These are phyloP conservation scores for Closterium sp. DNA, from an alignment of 139 green algal species.

Conservation along the genomic window DNA sequence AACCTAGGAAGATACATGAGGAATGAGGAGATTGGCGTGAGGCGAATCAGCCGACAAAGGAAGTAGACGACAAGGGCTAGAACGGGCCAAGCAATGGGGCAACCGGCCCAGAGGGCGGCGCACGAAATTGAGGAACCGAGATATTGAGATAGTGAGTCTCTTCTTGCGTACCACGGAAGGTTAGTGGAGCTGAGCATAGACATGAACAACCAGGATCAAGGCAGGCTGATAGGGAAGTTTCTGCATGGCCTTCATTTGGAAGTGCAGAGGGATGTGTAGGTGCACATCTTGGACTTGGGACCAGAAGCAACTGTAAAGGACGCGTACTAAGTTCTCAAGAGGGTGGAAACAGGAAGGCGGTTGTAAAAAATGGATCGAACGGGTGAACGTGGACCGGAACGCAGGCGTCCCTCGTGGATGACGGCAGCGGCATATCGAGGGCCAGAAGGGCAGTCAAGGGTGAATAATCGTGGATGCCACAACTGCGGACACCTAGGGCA, in stretches of 20 bases:
- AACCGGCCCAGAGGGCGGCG: no score
- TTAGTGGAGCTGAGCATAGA: neutral
- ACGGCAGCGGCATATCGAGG: neutral
- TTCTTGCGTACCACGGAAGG: neutral
- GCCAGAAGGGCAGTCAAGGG: no score
- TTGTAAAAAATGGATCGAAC: neutral
- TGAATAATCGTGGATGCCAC: no score
- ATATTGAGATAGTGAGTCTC: neutral
- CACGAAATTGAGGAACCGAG: no score
- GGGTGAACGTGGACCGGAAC: neutral
- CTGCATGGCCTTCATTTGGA: neutral
- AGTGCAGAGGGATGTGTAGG: neutral
- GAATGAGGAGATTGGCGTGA: no score
- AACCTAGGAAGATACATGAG: no score
- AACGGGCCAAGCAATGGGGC: no score
- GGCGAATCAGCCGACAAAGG: no score
- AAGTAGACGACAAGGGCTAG: no score
- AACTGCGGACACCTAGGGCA: no score
- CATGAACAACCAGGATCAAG: neutral
- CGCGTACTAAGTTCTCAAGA: no score
- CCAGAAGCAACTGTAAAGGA: neutral
- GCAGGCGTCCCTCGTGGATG: neutral
- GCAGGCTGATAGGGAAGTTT: neutral
- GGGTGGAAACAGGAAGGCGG: no score
- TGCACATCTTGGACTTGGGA: neutral